phyloP scores from a whole-genome alignment of 2,329 filamentous ascomycete genomes.

The Hypoxylon sp. region DNA sequence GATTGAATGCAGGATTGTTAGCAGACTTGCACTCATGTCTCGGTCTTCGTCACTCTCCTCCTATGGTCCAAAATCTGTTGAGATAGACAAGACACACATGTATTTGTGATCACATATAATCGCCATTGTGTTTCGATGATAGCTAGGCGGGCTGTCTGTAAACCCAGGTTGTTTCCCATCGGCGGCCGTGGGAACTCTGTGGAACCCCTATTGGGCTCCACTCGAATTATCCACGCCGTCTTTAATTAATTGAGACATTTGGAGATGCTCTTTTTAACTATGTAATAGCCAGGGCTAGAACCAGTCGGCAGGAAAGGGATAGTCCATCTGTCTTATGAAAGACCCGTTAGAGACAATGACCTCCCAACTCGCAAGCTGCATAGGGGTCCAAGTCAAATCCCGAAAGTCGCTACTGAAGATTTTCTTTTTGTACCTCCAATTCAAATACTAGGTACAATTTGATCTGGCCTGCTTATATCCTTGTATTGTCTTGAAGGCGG shows the following conservation, averaged over 20 bases:
- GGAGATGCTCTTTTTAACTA: background rate
- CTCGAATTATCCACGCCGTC: slow-evolving; percentile 2
- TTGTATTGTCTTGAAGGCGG: too few species aligned
- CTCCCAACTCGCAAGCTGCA: background rate
- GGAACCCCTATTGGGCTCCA: slow-evolving; percentile 19
- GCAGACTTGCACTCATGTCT: background rate
- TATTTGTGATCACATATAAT: background rate
- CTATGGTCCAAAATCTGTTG: background rate
- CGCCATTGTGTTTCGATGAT: background rate
- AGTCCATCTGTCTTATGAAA: background rate
- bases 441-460: background rate
- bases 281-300: background rate
- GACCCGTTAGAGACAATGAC: background rate
- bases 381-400: slow-evolving; percentile 16
- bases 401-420: slow-evolving; percentile 3
- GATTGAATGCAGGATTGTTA: background rate
- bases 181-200: background rate
- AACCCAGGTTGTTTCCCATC: slow-evolving; percentile 13
- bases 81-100: slow-evolving; percentile 13
- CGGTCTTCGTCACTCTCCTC: background rate
- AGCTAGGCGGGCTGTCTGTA: background rate
- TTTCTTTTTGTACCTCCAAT: background rate
- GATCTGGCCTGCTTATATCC: background rate
- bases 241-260: slow-evolving; percentile 9
- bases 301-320: background rate